Evolutionary conservation across 768 basidiomycete species (phyloP), one percentile per base, ranked within the genome.

Genomic region (Trametes cinnabarina): DNA sequence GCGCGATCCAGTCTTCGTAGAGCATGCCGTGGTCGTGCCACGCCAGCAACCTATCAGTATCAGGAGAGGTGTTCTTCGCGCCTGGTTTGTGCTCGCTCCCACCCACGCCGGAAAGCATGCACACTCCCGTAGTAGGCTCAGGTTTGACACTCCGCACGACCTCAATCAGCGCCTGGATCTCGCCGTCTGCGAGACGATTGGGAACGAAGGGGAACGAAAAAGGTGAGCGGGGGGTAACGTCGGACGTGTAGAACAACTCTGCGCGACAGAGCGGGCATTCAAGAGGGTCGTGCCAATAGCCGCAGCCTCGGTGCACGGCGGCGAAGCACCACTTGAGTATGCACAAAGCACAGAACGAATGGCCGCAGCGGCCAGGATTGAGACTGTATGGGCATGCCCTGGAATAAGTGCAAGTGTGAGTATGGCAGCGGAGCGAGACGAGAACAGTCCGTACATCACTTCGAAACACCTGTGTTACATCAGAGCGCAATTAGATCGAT

Each of bases 241-340:
- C 80, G 37, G 80, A 78, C 14, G 82, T 82, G 51, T 77, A 74
- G 49, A 59, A 76, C 56, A 87, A 72, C 39, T 75, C 56, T 54
- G 77, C 78, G 64, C 84, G 84, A 69, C 86, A 88, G 57, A 87
- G 77, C 34, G 86, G 87, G 69, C 85, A 88, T 62, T 84, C 82
- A 41, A 87, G 83, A 12, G 79, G 68, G 64, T 85, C 82, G 60
- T 87, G 87, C 87, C 87, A 89, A 30, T 74, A 73, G 26, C 85
- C 85, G 66, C 87, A 88, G 0, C 73, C 75, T 46, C 73, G 74
- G 70, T 88, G 86, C 26, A 87, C 71, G 47, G 82, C 81, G 64
- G 85, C 83, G 74, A 87, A 87, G 71, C 83, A 82, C 83, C 85
- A 86, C 65, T 82, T 82, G 28, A 88, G 69, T 59, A 86, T 83